A percentile compares a stretch with the other conserved stretches of the same genome.
Conservation (phyloP, 2,329 filamentous ascomycete species). For the Neofusicoccum cordaticola region DNA sequence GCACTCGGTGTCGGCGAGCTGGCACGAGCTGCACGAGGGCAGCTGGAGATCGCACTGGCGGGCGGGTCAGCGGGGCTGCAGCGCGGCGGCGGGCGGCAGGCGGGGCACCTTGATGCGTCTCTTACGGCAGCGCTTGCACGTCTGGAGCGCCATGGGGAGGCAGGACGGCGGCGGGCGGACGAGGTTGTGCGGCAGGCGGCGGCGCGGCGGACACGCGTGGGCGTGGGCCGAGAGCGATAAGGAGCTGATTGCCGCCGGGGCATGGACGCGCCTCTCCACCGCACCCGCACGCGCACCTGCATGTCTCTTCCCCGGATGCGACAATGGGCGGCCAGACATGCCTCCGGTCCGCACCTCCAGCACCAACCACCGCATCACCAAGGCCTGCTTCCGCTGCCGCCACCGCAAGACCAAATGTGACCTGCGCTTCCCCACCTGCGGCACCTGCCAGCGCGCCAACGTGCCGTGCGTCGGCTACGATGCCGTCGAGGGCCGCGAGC, state of each 20-base stretch:
- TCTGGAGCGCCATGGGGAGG: conserved; percentile 13
- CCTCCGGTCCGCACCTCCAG: conserved; percentile 7
- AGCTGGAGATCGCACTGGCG: conserved; percentile 11
- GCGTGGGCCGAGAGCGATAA: neutral
- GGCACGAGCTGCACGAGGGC: conserved; percentile 11
- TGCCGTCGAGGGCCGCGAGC: conserved; percentile 11
- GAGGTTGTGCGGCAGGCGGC: neutral
- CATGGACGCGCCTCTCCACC: neutral
- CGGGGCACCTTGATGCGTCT: conserved; percentile 13
- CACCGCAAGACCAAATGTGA: conserved; percentile 16
- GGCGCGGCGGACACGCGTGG: neutral
- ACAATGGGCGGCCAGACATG: neutral
- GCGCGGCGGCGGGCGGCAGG: neutral
- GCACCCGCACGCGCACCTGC: neutral
- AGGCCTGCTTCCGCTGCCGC: conserved; percentile 15
- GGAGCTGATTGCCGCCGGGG: neutral
- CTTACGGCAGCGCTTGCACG: conserved; percentile 15
- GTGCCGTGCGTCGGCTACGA: conserved; percentile 17
- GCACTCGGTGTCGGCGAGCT: conserved; percentile 10
- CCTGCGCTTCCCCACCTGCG: conserved; percentile 12
- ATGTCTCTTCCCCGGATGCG: neutral
- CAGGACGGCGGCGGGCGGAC: neutral
- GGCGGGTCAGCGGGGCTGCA: neutral
- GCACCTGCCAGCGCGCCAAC: neutral
- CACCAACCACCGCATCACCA: conserved; percentile 15